Evolutionary conservation across 2,329 filamentous ascomycete species (phyloP), one percentile per base, ranked within the genome.

Genomic region (Fusarium sp.): DNA sequence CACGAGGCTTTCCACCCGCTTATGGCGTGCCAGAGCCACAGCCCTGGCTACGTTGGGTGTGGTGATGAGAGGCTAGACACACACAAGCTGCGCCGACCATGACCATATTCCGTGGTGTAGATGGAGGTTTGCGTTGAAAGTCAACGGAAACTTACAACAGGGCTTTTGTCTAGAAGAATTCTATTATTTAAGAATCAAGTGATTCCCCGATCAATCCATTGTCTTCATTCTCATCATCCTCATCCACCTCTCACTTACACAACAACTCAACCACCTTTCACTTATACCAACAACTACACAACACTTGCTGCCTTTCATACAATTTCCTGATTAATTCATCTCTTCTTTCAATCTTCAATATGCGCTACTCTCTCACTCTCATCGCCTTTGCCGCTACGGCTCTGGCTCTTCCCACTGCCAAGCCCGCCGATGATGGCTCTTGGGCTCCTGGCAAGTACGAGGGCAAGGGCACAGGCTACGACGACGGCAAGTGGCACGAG

Each of bases 291-390:
- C 64, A 58, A 52, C 69, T 22, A 56, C 24, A 18, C 45, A 62
- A 35, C 33, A 39, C 37, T 48, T 31, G 39, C 41, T 41, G 18
- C 13, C 24, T 41, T 6, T 4, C 1, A 35, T 41, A 41, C 11
- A 24, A 24, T 3, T 41, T 52, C 43, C 57, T 68, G 18, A 31
- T 67, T 57, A 41, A 39, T 65, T 56, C 11, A 22, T 45, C 14
- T 63, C 8, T 3, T n/a, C 43, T 22, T 27, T 29, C 5, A 39
- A 37, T 8, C 43, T 50, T 6, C 64, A 74, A 11, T 4, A 76
- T 76, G 75, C 75, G 74, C 33, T 76, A 77, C 70, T 76, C 72
- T 9, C 71, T 60, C 67, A 74, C 75, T 45, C 11, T 76, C 13
- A 54, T 77, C 45, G 74, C 69, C 61, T 75, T 76, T 69, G 75